Evolutionary conservation across 2,329 filamentous ascomycete species (phyloP).

Genomic region (Aotearoamyces nothofagi): DNA sequence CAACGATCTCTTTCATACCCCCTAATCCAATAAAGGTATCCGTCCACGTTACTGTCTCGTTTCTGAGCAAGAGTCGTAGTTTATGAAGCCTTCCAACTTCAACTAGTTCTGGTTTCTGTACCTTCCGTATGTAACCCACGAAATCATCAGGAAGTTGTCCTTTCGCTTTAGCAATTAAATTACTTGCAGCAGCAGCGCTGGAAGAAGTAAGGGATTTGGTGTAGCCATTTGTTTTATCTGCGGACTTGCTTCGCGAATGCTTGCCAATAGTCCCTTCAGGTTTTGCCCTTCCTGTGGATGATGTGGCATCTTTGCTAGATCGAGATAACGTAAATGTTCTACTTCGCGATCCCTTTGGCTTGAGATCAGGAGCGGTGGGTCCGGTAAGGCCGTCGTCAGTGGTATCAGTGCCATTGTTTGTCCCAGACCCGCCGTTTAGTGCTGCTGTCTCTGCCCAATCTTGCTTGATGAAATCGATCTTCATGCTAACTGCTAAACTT

Average conservation of each 20-base stretch:
- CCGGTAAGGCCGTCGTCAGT: constrained; percentile 22
- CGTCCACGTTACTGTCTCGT: constrained; percentile 93
- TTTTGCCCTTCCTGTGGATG: constrained; percentile 62
- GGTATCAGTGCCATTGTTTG: constrained; percentile 26
- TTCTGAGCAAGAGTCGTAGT: constrained; percentile 72
- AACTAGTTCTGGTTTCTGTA: constrained; percentile 65
- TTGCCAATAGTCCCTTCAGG: constrained; percentile 46
- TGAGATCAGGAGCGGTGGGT: constrained; percentile 15
- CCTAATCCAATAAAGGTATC: constrained; percentile 80
- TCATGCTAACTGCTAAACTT: constrained; percentile 74
- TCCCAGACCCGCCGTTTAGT: constrained; percentile 17
- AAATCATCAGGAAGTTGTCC: constrained; percentile 68
- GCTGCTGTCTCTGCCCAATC: constrained; percentile 59
- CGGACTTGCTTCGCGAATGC: constrained; percentile 57
- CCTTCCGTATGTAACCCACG: constrained; percentile 69
- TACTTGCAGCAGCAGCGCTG: constrained; percentile 37
- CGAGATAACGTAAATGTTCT: constrained; percentile 50
- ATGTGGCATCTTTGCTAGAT: constrained; percentile 37
- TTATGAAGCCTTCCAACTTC: constrained; percentile 96
- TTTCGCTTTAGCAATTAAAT: constrained; percentile 53
- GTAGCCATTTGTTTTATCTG: constrained; percentile 50
- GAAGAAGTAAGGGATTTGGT: constrained; percentile 36
- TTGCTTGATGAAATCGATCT: constrained; percentile 88
- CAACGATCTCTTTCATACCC: constrained; percentile 85
- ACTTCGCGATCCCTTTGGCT: constrained; percentile 45